Evolutionary conservation across 305 asterid species (phyloP).

Genomic region (Plantago lanceolata): DNA sequence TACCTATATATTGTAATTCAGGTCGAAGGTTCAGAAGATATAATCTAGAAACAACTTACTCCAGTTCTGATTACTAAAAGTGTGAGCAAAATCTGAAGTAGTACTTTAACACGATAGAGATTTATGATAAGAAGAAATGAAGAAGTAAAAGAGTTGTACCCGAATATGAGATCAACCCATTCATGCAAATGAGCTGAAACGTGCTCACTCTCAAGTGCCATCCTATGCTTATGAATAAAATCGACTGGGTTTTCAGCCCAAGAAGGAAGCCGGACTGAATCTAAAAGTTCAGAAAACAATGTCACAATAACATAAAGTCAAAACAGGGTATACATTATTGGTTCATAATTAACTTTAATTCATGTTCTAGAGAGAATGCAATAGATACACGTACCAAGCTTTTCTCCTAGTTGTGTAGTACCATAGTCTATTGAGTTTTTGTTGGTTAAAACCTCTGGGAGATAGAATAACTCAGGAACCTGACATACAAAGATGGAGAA

Average conservation of each 20-base stretch:
- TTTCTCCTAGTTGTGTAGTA: slow-evolving; percentile 94
- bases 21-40: slow-evolving; percentile 24
- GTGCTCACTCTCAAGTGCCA: slow-evolving; percentile 98
- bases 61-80: slow-evolving; percentile 10
- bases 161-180: slow-evolving; percentile 97
- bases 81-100: slow-evolving; percentile 1
- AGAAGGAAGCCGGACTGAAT: slow-evolving; percentile 77
- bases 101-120: slow-evolving; percentile 1
- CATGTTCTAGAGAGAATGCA: slow-evolving; percentile 18
- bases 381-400: slow-evolving; percentile 65
- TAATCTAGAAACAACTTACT: slow-evolving; percentile 13
- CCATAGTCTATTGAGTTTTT: slow-evolving; percentile 88
- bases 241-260: slow-evolving; percentile 94
- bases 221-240: slow-evolving; percentile 89
- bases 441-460: slow-evolving; percentile 84
- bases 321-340: slow-evolving; percentile 4
- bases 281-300: slow-evolving; percentile 39
- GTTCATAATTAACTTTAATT: neutral
- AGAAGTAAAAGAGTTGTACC: slow-evolving; percentile 45
- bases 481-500: slow-evolving; percentile 31
- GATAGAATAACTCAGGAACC: slow-evolving; percentile 99
- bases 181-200: slow-evolving; percentile 91
- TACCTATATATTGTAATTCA: slow-evolving; percentile 48
- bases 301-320: slow-evolving; percentile 23
- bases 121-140: neutral